Base-by-base conservation (phyloP, 2,329 filamentous ascomycete species). In the Grosmannia huntii region DNA sequence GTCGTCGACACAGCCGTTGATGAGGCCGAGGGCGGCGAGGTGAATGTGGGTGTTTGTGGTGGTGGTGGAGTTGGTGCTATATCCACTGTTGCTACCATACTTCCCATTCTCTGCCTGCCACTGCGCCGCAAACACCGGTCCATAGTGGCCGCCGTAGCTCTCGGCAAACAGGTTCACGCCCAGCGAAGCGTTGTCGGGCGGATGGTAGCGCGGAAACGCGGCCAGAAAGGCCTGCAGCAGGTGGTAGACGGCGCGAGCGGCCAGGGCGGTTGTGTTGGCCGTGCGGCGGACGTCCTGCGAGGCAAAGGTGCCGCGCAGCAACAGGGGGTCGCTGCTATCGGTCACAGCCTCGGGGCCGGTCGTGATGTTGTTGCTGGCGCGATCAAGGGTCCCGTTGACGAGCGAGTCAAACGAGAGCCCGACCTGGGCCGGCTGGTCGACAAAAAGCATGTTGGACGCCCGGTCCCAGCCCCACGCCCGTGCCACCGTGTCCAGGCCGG, bases 131-230 rank as follows among this genome's bases (percentile, higher is more conserved):
- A 88, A 86, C 1, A 79, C 73, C 2, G 84, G 84, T 0, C 83
- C 86, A 64, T 88, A 90, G 58, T 83, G 80, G 14, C 87, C 87
- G 38, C 84, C 81, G 67, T 88, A 86, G 68, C 82, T 85, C 67
- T 89, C 84, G 0, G 83, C 78, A 61, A 86, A 87, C 5, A 89
- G 71, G 64, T 84, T 83, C 57, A 89, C 75, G 5, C 80, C 80
- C 21, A 83, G 65, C 0, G 76, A 70, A 46, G 74, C 70, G 61
- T 74, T 72, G 38, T 69, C 67, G 5, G 76, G 73, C 4, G 79
- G 79, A 41, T 78, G 77, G 63, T 83, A 81, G 61, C 80, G 73
- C 0, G 82, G 82, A 60, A 85, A 85, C 1, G 75, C 71, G 16
- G 72, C 73, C 59, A 87, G 62, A 67, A 83, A 85, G 27, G 75